Conservation (phyloP, 208 protist species). For the Wallacemonas sp. region DNA sequence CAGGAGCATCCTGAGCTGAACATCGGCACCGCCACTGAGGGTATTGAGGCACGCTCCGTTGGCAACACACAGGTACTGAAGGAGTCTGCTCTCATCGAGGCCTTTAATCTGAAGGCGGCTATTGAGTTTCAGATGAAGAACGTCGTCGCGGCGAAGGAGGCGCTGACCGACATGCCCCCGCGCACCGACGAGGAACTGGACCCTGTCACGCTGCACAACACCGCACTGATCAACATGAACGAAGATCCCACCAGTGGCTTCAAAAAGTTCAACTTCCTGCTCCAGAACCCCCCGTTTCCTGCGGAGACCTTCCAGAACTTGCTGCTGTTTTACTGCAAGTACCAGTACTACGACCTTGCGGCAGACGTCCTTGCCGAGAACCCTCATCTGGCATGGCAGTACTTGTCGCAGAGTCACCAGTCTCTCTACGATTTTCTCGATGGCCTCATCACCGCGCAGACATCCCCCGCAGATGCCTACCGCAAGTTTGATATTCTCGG, state of each 20-base stretch:
- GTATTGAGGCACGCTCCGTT: slow-evolving; percentile 92
- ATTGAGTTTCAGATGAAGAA: slow-evolving; percentile 96
- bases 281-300: slow-evolving; percentile 95
- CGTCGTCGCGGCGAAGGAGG: slow-evolving; percentile 88
- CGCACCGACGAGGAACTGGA: slow-evolving; percentile 95
- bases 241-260: slow-evolving; percentile 93
- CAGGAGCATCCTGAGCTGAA: slow-evolving; percentile 94
- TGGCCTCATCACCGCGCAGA: slow-evolving; percentile 94
- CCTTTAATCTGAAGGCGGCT: slow-evolving; percentile 97
- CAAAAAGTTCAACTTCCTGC: slow-evolving; percentile 96
- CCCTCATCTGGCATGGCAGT: slow-evolving; percentile 93
- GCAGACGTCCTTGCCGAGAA: slow-evolving; percentile 96
- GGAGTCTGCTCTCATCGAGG: slow-evolving; percentile 96
- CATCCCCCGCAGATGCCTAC: slow-evolving; percentile 95
- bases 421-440: slow-evolving; percentile 96
- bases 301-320: slow-evolving; percentile 97
- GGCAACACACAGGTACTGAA: slow-evolving; percentile 95
- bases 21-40: slow-evolving; percentile 92
- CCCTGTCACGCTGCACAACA: slow-evolving; percentile 97
- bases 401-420: slow-evolving; percentile 90
- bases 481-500: slow-evolving; percentile 95
- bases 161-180: slow-evolving; percentile 96
- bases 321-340: slow-evolving; percentile 96
- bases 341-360: slow-evolving; percentile 96
- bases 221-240: slow-evolving; percentile 97